Conservation (phyloP, 2,329 filamentous ascomycete species). For the Monascus ruber region DNA sequence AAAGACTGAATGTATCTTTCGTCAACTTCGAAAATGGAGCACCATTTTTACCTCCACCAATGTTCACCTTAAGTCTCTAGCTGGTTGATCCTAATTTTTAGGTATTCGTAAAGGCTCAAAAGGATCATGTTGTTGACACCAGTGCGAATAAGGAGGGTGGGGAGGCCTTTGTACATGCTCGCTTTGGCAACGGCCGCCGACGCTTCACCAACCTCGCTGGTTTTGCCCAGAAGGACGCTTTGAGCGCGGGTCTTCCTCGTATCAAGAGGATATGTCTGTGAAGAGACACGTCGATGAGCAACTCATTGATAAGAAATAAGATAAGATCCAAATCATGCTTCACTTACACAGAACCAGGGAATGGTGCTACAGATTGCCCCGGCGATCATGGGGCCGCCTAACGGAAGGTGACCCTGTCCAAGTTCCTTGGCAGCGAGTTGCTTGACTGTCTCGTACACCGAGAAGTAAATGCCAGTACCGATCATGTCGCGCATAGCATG, state of each 20-base stretch:
- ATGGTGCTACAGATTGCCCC: conserved; percentile 37
- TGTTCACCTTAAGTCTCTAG: conserved; percentile 15
- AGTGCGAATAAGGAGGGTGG: conserved; percentile 36
- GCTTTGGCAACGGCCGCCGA: conserved; percentile 29
- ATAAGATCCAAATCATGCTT: neutral
- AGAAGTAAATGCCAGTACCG: conserved; percentile 36
- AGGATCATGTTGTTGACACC: conserved; percentile 39
- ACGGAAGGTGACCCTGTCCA: conserved; percentile 31
- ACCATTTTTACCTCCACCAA: too few relatives aligned
- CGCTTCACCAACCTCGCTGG: conserved; percentile 31
- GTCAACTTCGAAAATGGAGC: too few relatives aligned
- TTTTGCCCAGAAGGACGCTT: conserved; percentile 33
- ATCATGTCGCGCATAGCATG: conserved; percentile 35
- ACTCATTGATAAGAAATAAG: neutral
- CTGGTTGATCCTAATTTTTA: conserved; percentile 33
- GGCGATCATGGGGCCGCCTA: conserved; percentile 34
- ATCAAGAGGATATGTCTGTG: conserved; percentile 37
- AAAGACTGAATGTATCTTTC: too few relatives aligned
- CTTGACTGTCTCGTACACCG: conserved; percentile 38
- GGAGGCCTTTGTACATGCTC: conserved; percentile 38
- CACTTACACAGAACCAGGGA: conserved; percentile 36
- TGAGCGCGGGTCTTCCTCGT: conserved; percentile 39
- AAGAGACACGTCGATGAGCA: neutral
- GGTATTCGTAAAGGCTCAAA: conserved; percentile 35
- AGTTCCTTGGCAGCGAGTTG: conserved; percentile 34